phyloP scores from a whole-genome alignment of 2,329 filamentous ascomycete genomes.

The Fusarium guadeloupense region DNA sequence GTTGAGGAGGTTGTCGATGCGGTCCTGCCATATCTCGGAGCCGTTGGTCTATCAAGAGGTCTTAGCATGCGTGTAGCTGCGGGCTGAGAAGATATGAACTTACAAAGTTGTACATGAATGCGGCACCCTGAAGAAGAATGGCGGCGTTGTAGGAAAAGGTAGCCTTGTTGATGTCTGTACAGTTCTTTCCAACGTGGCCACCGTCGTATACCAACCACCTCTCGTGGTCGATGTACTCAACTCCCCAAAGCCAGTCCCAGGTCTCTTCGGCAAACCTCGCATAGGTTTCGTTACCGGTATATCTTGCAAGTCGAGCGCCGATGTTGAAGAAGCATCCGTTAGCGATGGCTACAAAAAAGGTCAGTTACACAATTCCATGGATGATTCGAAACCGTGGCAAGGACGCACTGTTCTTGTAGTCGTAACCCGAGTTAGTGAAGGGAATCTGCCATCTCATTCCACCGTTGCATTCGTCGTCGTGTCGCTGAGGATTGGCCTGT shows the following conservation, averaged over 20 bases:
- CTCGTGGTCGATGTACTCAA: slow-evolving; percentile 67
- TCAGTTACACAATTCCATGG: not conserved
- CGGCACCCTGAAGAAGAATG: slow-evolving; percentile 68
- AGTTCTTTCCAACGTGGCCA: slow-evolving; percentile 65
- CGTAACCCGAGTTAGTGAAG: slow-evolving; percentile 76
- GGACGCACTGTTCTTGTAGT: slow-evolving; percentile 72
- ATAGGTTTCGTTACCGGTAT: slow-evolving; percentile 74
- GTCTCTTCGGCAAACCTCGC: slow-evolving; percentile 67
- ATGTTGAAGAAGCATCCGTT: slow-evolving; percentile 73
- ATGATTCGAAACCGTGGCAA: accelerated
- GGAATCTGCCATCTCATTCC: slow-evolving; percentile 84
- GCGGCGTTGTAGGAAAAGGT: slow-evolving; percentile 76
- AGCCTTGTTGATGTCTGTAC: slow-evolving; percentile 66
- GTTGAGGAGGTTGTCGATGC: slow-evolving; percentile 64
- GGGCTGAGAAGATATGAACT: too few species aligned
- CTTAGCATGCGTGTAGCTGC: slow-evolving; percentile 25
- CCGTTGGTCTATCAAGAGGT: slow-evolving; percentile 57
- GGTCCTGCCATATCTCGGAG: slow-evolving; percentile 62
- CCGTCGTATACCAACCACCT: slow-evolving; percentile 73
- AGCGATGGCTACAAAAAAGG: slow-evolving; percentile 57
- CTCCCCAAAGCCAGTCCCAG: slow-evolving; percentile 67
- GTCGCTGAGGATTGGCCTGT: slow-evolving; percentile 67
- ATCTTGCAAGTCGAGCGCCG: slow-evolving; percentile 74
- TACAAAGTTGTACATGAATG: slow-evolving; percentile 74
- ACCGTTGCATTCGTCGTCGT: slow-evolving; percentile 70